Evolutionary conservation across 2,329 filamentous ascomycete species (phyloP).

Genomic region (Epichloe coenophiala): DNA sequence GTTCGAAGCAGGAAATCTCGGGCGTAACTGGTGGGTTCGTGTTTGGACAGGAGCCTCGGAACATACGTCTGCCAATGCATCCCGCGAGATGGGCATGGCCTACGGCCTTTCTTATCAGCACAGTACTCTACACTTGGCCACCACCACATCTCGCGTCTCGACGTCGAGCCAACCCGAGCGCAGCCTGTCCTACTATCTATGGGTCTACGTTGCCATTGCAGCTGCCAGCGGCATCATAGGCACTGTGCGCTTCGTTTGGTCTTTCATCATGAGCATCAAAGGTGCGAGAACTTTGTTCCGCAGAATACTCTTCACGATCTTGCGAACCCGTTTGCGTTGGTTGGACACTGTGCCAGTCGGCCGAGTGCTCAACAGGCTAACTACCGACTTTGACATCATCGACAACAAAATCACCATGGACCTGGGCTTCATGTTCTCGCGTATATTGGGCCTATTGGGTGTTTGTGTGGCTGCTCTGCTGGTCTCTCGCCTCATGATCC

Average conservation of each 20-base stretch:
- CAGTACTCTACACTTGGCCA: constrained; percentile 26
- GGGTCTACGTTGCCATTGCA: constrained; percentile 52
- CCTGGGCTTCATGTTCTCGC: constrained; percentile 44
- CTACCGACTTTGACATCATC: constrained; percentile 61
- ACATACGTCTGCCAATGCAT: constrained; percentile 1
- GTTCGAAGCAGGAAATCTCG: constrained; percentile 41
- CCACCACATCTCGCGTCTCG: constrained; percentile 14
- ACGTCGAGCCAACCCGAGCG: constrained; percentile 15
- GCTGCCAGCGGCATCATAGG: constrained; percentile 42
- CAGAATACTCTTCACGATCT: constrained; percentile 49
- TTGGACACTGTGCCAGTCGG: constrained; percentile 69
- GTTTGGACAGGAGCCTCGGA: constrained; percentile 39
- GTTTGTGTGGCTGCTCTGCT: constrained; percentile 55
- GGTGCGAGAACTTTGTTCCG: constrained; percentile 59
- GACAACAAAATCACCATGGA: constrained; percentile 55
- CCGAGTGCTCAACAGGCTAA: constrained; percentile 65
- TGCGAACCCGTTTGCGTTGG: constrained; percentile 65
- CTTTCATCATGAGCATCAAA: constrained; percentile 51
- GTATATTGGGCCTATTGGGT: constrained; percentile 48
- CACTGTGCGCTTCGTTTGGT: constrained; percentile 47
- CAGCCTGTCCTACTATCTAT: constrained; percentile 49
- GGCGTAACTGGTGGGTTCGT: constrained; percentile 49
- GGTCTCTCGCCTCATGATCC: constrained; percentile 53
- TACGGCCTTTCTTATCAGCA: constrained; percentile 36
- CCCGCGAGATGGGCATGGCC: constrained; percentile 22